Conservation (phyloP, 441 rosid species). For the Biscutella auriculata region DNA sequence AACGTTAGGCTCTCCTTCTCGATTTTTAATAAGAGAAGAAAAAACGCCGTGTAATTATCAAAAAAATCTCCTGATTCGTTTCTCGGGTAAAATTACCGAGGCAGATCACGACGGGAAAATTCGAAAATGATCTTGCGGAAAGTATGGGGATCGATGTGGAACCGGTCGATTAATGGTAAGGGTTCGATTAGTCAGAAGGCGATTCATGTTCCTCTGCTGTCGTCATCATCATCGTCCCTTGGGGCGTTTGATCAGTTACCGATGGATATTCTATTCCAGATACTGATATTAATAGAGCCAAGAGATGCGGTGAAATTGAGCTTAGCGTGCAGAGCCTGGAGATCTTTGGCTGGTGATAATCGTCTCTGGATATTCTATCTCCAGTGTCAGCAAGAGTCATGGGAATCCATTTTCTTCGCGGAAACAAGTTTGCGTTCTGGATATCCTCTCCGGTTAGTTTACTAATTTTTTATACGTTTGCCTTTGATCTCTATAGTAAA, state of each 20-base stretch:
- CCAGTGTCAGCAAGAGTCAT: constrained; percentile 27
- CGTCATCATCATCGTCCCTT: constrained; percentile 21
- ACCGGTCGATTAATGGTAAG: constrained; percentile 17
- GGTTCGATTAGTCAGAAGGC: constrained; percentile 2
- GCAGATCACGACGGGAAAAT: not conserved
- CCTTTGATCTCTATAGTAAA: not conserved
- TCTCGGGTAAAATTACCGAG: not conserved
- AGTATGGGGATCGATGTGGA: constrained; percentile 39
- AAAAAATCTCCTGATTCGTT: not conserved
- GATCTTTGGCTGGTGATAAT: constrained; percentile 36
- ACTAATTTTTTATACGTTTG: not conserved
- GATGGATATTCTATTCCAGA: constrained; percentile 43
- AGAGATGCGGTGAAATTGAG: constrained; percentile 40
- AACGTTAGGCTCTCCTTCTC: not conserved
- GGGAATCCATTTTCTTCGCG: constrained; percentile 58
- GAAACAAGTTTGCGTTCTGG: constrained; percentile 51
- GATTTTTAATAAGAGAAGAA: not conserved
- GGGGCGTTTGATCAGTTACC: constrained; percentile 57
- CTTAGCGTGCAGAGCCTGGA: constrained; percentile 37
- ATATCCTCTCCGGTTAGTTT: constrained; percentile 52
- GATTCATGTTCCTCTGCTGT: not conserved
- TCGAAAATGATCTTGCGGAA: constrained; percentile 30
- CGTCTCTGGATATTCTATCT: constrained; percentile 61
- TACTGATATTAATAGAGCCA: constrained; percentile 45
- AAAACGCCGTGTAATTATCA: not conserved